A percentile compares a stretch with the other conserved stretches of the same genome.
Evolutionary conservation across 2,329 filamentous ascomycete genomes (phyloP).

Genomic region (Colletotrichum sp.): DNA sequence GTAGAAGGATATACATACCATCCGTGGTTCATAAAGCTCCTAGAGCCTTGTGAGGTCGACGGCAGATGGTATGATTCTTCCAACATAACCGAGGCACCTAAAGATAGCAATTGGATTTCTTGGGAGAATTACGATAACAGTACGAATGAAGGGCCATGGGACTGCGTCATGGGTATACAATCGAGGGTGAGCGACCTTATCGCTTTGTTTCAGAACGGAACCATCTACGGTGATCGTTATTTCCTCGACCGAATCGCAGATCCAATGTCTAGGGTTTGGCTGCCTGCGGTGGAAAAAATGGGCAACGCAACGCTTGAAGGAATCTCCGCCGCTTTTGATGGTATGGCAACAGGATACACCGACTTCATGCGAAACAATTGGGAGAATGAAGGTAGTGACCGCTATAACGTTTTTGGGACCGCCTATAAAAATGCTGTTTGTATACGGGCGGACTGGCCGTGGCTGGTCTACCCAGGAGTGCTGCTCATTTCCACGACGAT

Average conservation of each 20-base stretch:
- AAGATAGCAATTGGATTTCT: background rate
- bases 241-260: too few relatives aligned
- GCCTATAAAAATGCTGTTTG: rapidly evolving
- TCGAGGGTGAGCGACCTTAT: too few relatives aligned
- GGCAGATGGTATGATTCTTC: background rate
- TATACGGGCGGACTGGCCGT: background rate
- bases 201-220: too few relatives aligned
- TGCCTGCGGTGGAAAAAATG: too few relatives aligned
- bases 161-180: too few relatives aligned
- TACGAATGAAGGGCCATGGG: too few relatives aligned
- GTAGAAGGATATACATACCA: too few relatives aligned
- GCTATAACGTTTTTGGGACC: background rate
- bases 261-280: too few relatives aligned
- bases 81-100: background rate
- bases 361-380: background rate
- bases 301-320: background rate
- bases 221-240: too few relatives aligned
- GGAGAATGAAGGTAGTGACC: too few relatives aligned
- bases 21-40: background rate
- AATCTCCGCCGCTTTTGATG: background rate
- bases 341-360: background rate
- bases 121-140: too few relatives aligned
- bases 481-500: background rate
- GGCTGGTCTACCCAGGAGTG: rapidly evolving
- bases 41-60: background rate